A percentile compares a stretch with the other conserved stretches of the same genome.
Evolutionary conservation across 345 rosid species (phyloP).

Genomic region (Cochlearia excelsa): DNA sequence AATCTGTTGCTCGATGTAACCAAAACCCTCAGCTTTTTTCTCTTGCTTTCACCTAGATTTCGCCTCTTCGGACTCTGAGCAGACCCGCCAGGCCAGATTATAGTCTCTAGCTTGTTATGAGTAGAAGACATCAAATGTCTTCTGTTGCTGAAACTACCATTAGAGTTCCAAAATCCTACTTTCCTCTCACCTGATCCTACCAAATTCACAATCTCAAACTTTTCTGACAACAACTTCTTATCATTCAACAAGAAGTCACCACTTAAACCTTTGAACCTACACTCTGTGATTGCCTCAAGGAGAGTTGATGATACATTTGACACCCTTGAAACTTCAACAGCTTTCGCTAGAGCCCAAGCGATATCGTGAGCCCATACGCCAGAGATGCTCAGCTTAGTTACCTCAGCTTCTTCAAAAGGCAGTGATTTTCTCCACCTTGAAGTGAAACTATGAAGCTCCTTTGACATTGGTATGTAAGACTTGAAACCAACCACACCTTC

Average conservation of each 20-base stretch:
- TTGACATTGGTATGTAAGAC: slow-evolving; percentile 34
- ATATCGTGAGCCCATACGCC: slow-evolving; percentile 41
- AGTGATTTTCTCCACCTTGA: slow-evolving; percentile 30
- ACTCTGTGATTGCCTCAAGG: slow-evolving; percentile 25
- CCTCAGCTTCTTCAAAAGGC: not conserved
- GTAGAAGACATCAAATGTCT: slow-evolving; percentile 17
- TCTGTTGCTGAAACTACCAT: slow-evolving; percentile 26
- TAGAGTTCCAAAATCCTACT: slow-evolving; percentile 37
- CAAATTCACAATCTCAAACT: slow-evolving; percentile 42
- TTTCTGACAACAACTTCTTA: slow-evolving; percentile 20
- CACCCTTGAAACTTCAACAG: slow-evolving; percentile 22
- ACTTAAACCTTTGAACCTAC: slow-evolving; percentile 34
- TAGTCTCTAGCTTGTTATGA: slow-evolving; percentile 19
- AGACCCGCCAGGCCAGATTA: slow-evolving; percentile 45
- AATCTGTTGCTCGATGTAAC: slow-evolving; percentile 39
- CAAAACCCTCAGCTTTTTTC: slow-evolving; percentile 32
- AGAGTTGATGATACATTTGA: slow-evolving; percentile 23
- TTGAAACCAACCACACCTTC: slow-evolving; percentile 46
- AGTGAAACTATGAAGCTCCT: slow-evolving; percentile 37
- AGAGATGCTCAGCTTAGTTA: slow-evolving; percentile 20
- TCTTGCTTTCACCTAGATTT: not conserved
- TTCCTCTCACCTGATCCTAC: slow-evolving; percentile 30
- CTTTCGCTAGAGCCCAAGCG: slow-evolving; percentile 30
- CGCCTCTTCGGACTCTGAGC: slow-evolving; percentile 21
- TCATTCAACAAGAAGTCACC: slow-evolving; percentile 31